Conservation (phyloP, 2,329 filamentous ascomycete species). For the Drechslerella coelobrocha region DNA sequence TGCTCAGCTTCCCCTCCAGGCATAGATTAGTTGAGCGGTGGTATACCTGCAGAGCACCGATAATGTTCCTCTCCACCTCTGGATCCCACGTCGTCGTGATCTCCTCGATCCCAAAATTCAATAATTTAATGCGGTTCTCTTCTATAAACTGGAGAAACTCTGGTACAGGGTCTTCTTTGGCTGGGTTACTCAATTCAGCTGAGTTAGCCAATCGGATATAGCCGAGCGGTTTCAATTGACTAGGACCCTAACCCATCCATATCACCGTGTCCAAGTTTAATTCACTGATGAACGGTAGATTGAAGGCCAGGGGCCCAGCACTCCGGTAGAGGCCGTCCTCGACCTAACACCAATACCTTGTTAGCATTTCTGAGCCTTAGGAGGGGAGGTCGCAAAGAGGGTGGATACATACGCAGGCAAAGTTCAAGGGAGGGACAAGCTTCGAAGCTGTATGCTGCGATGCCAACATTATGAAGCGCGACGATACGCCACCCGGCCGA, state of each 20-base stretch:
- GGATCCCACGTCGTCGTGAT: slow-evolving; percentile 40
- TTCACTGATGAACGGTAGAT: slow-evolving; percentile 42
- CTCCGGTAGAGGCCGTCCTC: slow-evolving; percentile 53
- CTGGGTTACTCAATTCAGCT: slow-evolving; percentile 4
- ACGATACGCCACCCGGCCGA: background rate
- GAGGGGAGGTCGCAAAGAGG: background rate
- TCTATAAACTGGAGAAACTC: slow-evolving; percentile 30
- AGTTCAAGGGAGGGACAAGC: slow-evolving; percentile 54
- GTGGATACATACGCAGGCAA: slow-evolving; percentile 50
- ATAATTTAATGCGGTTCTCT: slow-evolving; percentile 30
- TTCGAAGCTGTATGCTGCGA: slow-evolving; percentile 42
- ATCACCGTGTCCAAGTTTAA: slow-evolving; percentile 42
- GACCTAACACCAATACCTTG: slow-evolving; percentile 35
- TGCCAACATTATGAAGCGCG: slow-evolving; percentile 30
- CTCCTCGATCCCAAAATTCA: slow-evolving; percentile 44
- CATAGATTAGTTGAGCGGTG: background rate
- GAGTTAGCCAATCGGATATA: slow-evolving; percentile 4
- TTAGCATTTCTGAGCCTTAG: slow-evolving; percentile 14
- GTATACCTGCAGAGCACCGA: slow-evolving; percentile 39
- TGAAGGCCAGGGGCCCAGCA: slow-evolving; percentile 39
- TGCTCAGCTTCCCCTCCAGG: slow-evolving; percentile 3
- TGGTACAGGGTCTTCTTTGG: slow-evolving; percentile 34
- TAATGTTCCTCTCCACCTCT: slow-evolving; percentile 35
- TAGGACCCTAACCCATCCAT: slow-evolving; percentile 40
- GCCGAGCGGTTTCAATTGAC: background rate